phyloP scores from a whole-genome alignment of 1,284 basidiomycete genomes.

The Porogramme epimiltina region DNA sequence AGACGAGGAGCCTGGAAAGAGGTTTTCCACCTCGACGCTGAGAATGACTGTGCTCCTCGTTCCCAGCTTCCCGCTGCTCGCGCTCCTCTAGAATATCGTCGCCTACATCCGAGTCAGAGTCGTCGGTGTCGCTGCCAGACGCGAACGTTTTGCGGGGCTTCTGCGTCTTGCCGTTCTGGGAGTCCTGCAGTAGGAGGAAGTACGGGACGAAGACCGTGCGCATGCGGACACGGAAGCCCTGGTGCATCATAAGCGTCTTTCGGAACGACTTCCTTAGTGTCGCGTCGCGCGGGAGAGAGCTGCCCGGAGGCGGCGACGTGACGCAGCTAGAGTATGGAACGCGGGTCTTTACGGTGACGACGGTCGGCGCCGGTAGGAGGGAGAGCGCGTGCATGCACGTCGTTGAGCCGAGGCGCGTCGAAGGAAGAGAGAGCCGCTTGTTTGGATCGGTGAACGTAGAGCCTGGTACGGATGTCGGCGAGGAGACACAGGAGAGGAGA shows the following conservation, averaged over 20 bases:
- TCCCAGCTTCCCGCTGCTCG: slow-evolving; percentile 64
- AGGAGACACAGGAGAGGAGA: neutral
- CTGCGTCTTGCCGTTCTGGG: slow-evolving; percentile 10
- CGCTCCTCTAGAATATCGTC: slow-evolving; percentile 53
- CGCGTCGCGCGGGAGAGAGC: slow-evolving; percentile 34
- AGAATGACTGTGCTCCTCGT: slow-evolving; percentile 83
- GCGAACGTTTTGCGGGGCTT: slow-evolving; percentile 6
- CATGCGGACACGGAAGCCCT: slow-evolving; percentile 87
- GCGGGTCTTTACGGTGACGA: slow-evolving; percentile 38
- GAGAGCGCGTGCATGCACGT: slow-evolving; percentile 66
- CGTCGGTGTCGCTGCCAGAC: neutral
- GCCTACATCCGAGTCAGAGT: slow-evolving; percentile 38
- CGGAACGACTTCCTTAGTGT: slow-evolving; percentile 84
- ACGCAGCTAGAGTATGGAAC: slow-evolving; percentile 43
- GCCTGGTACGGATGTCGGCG: slow-evolving; percentile 32
- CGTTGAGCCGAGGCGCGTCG: slow-evolving; percentile 63
- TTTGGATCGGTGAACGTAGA: slow-evolving; percentile 45
- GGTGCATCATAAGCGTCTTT: slow-evolving; percentile 74
- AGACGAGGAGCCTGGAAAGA: slow-evolving; percentile 25
- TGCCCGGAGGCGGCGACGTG: slow-evolving; percentile 16
- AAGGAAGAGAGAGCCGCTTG: slow-evolving; percentile 51
- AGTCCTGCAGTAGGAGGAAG: slow-evolving; percentile 53
- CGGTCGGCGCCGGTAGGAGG: slow-evolving; percentile 49
- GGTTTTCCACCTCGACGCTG: slow-evolving; percentile 84
- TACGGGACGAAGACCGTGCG: slow-evolving; percentile 86